Evolutionary conservation across 1,284 basidiomycete genomes (phyloP).

Genomic region (Cryptococcus floricola): DNA sequence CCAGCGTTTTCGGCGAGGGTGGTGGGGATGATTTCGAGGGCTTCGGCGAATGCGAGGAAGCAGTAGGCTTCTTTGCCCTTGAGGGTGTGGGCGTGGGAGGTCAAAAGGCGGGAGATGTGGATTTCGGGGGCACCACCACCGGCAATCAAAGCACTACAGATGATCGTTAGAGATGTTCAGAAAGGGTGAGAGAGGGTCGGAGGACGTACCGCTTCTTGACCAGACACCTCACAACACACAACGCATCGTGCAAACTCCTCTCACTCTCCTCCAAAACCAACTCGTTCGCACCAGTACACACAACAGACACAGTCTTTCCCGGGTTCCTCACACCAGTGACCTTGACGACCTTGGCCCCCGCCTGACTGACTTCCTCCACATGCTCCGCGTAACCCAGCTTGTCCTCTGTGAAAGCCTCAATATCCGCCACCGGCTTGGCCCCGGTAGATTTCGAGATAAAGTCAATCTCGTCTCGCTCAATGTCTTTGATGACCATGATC

Average conservation of each 20-base stretch:
- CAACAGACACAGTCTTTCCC: slow-evolving; percentile 89
- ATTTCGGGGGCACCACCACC: slow-evolving; percentile 98
- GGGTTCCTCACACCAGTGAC: slow-evolving; percentile 94
- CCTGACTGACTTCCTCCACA: slow-evolving; percentile 82
- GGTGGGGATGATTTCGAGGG: slow-evolving; percentile 95
- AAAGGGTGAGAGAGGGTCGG: neutral
- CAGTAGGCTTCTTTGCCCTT: slow-evolving; percentile 99
- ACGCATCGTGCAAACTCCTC: slow-evolving; percentile 93
- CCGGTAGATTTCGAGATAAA: slow-evolving; percentile 93
- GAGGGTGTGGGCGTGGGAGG: slow-evolving; percentile 87
- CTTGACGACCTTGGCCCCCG: slow-evolving; percentile 87
- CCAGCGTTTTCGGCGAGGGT: slow-evolving; percentile 99
- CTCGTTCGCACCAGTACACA: slow-evolving; percentile 91
- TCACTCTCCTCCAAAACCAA: slow-evolving; percentile 97
- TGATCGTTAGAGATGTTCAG: neutral
- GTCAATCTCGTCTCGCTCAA: slow-evolving; percentile 98
- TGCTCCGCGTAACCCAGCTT: slow-evolving; percentile 96
- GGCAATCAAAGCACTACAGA: slow-evolving; percentile 81
- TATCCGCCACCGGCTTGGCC: slow-evolving; percentile 95
- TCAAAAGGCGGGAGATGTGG: slow-evolving; percentile 88
- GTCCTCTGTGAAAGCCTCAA: slow-evolving; percentile 98
- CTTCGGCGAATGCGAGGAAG: slow-evolving; percentile 97
- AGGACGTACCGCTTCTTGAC: slow-evolving; percentile 87
- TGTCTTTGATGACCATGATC: slow-evolving; percentile 95
- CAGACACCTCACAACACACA: slow-evolving; percentile 95